Evolutionary conservation across 176 grass and related monocot species (phyloP).

Genomic region (Otatea glauca): DNA sequence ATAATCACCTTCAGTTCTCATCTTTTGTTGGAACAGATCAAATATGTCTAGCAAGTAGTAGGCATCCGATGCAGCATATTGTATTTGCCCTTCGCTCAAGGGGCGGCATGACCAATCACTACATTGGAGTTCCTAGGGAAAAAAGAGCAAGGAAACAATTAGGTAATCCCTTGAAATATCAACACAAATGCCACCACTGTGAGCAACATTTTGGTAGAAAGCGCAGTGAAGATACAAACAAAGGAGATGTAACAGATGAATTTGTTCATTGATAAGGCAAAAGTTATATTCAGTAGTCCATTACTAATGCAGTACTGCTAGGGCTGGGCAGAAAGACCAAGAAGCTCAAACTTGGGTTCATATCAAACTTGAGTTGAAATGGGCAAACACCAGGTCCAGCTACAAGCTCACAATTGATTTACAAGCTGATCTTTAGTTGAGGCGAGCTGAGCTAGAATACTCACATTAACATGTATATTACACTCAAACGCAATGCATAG

Average conservation of each 20-base stretch:
- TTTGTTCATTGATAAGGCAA: not conserved
- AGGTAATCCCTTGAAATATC: conserved; percentile 16
- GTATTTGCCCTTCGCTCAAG: conserved; percentile 82
- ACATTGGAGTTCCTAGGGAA: conserved; percentile 88
- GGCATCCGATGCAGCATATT: conserved; percentile 96
- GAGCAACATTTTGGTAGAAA: not conserved
- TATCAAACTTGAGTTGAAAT: not conserved
- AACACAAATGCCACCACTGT: not conserved
- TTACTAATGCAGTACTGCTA: not conserved
- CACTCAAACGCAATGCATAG: not conserved
- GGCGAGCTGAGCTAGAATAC: not conserved
- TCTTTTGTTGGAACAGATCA: conserved; percentile 61
- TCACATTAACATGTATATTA: not conserved
- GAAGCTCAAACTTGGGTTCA: conserved; percentile 8
- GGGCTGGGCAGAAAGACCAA: conserved; percentile 3
- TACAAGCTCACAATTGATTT: not conserved
- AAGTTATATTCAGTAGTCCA: not conserved
- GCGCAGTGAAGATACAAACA: not conserved
- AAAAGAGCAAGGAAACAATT: conserved; percentile 22
- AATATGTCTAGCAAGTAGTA: conserved; percentile 94
- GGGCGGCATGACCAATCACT: conserved; percentile 95
- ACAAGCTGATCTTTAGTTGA: not conserved
- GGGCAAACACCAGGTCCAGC: not conserved
- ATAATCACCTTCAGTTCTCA: conserved; percentile 60
- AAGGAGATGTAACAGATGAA: conserved; percentile 17